Evolutionary conservation across 116 monocot genomes (phyloP).

Genomic region (Dioscorea cayenensis): DNA sequence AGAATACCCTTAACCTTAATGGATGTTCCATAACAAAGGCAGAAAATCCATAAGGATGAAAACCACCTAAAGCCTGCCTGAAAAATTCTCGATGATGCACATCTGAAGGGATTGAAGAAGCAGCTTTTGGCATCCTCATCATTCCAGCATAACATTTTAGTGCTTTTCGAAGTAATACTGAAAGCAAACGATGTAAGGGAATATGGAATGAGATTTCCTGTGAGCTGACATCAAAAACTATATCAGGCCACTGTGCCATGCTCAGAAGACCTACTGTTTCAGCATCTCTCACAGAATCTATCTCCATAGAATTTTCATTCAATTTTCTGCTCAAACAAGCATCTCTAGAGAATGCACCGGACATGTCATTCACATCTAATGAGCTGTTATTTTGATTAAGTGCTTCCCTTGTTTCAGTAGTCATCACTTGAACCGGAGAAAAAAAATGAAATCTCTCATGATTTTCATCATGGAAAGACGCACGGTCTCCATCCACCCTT

Average conservation of each 20-base stretch:
- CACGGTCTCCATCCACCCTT: slow-evolving; percentile 3
- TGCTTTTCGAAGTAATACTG: slow-evolving; percentile 50
- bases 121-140: slow-evolving; percentile 1
- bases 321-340: background rate
- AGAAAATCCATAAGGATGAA: slow-evolving; percentile 67
- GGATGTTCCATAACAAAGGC: slow-evolving; percentile 89
- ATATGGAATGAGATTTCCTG: slow-evolving; percentile 91
- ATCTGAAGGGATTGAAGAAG: slow-evolving; percentile 4
- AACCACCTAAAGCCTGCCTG: slow-evolving; percentile 41
- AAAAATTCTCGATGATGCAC: slow-evolving; percentile 39
- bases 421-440: background rate
- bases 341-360: slow-evolving; percentile 5
- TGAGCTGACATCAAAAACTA: slow-evolving; percentile 72
- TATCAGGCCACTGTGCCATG: slow-evolving; percentile 52
- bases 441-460: background rate
- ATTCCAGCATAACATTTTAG: slow-evolving; percentile 48
- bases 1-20: slow-evolving; percentile 74
- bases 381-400: background rate
- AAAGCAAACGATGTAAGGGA: slow-evolving; percentile 91
- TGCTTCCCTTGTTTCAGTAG: background rate
- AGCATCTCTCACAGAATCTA: slow-evolving; percentile 17
- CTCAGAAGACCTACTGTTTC: slow-evolving; percentile 40
- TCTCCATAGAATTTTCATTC: slow-evolving; percentile 25
- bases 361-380: background rate
- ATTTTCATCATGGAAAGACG: background rate